Evolutionary conservation across 768 basidiomycete genomes (phyloP), one percentile per base, ranked within the genome.

Genomic region (Hygrocybe coccinea): DNA sequence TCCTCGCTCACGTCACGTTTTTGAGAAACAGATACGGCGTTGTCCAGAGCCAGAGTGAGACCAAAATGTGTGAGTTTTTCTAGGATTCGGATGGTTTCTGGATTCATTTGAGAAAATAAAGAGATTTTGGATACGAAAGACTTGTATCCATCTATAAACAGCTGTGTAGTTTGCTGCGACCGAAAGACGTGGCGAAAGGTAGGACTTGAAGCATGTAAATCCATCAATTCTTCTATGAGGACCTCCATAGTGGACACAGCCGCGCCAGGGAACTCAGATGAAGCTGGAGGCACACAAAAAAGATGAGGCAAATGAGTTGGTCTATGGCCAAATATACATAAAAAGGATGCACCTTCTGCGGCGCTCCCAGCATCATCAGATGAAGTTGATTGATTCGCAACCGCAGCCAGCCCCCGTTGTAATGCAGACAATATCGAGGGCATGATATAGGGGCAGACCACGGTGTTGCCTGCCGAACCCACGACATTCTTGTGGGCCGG

Each of bases 1-100:
- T 39, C 11, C 54, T 1, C 6, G 65, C 72, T 12, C 62, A 89
- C 90, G 78, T 90, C 86, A 51, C 81, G 81, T 60, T 89, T 91
- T 66, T 91, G 88, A n/a, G 68, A 39, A 0, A 78, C 78, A 12
- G 81, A 77, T 39, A 87, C 80, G 8, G 78, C 70, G 52, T 80
- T 80, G 54, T 86, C 87, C 55, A 84, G 69, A 1, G 86, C 85
- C 22, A 92, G 72, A 15, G 85, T 80, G 24, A 86, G 64, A 1
- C 82, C 87, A 22, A 93, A 74, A 59, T 90, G 86, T 2, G 79
- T 81, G 14, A 91, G 66, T 57, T 89, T 89, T 60, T 89, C 85
- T 15, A 85, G 67, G 11, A 89, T 77, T 5, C 84, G 74, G n/a
- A 76, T 68, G 4, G 72, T 75, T 61, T 70, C 67, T 14, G 70